Base-by-base conservation (phyloP, 163 green algal genomes). In the Prototheca cutis region DNA sequence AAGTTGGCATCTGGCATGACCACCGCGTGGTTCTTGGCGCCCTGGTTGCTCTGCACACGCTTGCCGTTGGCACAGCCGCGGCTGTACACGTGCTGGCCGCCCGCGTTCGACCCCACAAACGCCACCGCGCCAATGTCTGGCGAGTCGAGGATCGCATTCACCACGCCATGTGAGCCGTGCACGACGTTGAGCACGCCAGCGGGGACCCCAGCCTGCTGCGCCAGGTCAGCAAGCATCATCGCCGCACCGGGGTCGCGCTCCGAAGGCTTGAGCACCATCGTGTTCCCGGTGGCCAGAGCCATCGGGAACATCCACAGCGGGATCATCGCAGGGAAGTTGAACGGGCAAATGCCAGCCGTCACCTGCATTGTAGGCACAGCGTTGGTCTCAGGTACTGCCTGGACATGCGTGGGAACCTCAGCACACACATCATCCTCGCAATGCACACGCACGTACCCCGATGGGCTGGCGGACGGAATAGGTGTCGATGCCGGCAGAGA, bases 11-110 rank as follows among this genome's bases (percentile, higher is more conserved):
- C 91, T 1, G 91, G 91, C 81, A 98, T 67, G 19, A 98, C 67
- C 7, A 98, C 83, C 6, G 86, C 90, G 59, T 97, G 91, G 75
- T 98, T 98, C 80, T 98, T 98, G 32, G 91, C 91, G 18, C 91
- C 90, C 73, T 88, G 80, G 73, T 96, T 95, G 58, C 71, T 71
- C 74, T 95, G 89, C 61, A 96, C 90, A 6, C 91, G 80, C 76
- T 98, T 98, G 49, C 90, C 89, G 29, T 76, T 76, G n/a, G 80
- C 76, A 42, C 61, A 77, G 21, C 71, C 91, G 1, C 87, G 72
- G 31, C 68, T 34, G 69, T 95, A 97, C 49, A 98, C 83, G 78
- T 97, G 78, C 6, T 72, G 64, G 2, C 89, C 90, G 15, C 75
- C 89, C 0, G 53, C 24, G 61, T 91, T 61, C 5, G 79, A 90